Evolutionary conservation across 2,329 filamentous ascomycete genomes (phyloP), one percentile per base, ranked within the genome.

Genomic region (Neofusicoccum kwambonambiense): DNA sequence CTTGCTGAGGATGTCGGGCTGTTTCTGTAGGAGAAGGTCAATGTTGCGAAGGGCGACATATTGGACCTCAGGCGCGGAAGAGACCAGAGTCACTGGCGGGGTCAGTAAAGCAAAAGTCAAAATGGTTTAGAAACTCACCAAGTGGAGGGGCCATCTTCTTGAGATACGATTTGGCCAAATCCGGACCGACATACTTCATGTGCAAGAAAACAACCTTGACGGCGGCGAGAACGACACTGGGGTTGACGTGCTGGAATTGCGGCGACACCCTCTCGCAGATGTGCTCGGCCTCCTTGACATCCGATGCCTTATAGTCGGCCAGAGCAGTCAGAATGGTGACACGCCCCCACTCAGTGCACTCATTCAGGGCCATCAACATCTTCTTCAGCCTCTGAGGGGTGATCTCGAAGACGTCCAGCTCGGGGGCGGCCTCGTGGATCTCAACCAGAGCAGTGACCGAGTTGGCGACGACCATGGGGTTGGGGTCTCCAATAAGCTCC

Each of bases 101-200:
- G 67, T 70, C 35, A 72, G 77, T 57, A 77, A 45, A 12, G 8
- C 3, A 27, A 31, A 8, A 2, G n/a, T 9, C 41, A 69, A 42
- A 60, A 17, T 42, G 15, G 12, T 3, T 4, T n/a, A 27, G n/a
- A 6, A 35, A 75, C 84, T 69, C 83, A 94, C 91, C 91, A 69
- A 98, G 81, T 8, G 95, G 95, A 68, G 95, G 95, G 1, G 95
- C 94, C 95, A 99, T 99, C 82, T 99, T 99, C 83, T 96, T 97
- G 58, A 96, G 83, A 76, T 98, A 98, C 68, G 91, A 92, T 72
- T 89, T 88, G 68, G 90, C 89, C 50, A 93, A 80, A 66, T 97
- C 92, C 0, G 87, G 83, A 70, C 88, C 91, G 72, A 97, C 85
- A 66, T 89, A 82, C 77, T 88, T 91, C 93, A 98, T 98, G 77